Evolutionary conservation across 2,329 filamentous ascomycete genomes (phyloP).

Genomic region (Claviceps paspali): DNA sequence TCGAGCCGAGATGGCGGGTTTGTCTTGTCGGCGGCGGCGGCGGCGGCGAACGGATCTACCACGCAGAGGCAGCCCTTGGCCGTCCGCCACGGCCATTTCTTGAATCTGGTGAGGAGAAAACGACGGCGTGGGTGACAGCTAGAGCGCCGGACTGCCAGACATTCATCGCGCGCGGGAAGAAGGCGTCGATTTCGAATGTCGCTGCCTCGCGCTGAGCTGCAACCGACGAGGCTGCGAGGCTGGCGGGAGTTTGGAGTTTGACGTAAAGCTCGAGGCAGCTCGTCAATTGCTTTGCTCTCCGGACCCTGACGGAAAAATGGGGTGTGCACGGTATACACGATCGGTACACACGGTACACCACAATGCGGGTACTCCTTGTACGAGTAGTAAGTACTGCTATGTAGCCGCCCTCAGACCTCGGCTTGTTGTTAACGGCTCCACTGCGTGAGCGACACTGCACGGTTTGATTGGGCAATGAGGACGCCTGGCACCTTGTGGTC

Average conservation of each 20-base stretch:
- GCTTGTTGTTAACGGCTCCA: no score
- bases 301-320: no score
- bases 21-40: conserved; percentile 48
- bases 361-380: no score
- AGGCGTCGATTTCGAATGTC: not conserved
- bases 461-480: no score
- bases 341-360: no score
- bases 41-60: conserved; percentile 35
- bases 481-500: no score
- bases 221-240: not conserved
- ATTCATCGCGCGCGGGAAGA: not conserved
- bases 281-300: not conserved
- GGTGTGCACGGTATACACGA: no score
- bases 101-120: not conserved
- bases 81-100: conserved; percentile 16
- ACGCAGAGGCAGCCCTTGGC: conserved; percentile 11
- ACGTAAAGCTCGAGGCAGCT: not conserved
- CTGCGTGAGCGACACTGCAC: no score
- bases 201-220: not conserved
- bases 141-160: not conserved
- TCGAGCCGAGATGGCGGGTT: conserved; percentile 61
- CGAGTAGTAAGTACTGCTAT: no score
- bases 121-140: not conserved
- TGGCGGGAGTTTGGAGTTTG: no score
- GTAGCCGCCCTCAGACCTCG: no score